Percentiles rank a stretch among this genome's conserved stretches.
Conservation (phyloP, 2,329 filamentous ascomycete genomes). For the Claviceps sp. region DNA sequence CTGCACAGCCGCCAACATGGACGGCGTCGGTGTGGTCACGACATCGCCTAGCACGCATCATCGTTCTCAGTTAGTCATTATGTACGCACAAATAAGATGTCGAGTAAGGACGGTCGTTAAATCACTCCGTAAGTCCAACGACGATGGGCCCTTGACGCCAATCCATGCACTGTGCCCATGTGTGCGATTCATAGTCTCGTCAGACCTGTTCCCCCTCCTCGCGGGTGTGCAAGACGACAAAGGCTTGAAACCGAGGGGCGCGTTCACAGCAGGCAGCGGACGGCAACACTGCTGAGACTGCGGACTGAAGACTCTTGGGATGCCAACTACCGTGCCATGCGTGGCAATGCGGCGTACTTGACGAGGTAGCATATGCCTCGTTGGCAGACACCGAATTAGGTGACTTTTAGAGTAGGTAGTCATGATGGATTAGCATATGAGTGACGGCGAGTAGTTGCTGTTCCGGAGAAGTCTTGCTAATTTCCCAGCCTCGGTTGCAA, state of each 20-base stretch:
- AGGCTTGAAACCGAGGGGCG: background rate
- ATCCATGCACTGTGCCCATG: conserved; percentile 9
- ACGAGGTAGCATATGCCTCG: background rate
- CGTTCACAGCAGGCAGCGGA: background rate
- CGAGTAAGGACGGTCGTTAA: background rate
- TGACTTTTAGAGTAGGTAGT: background rate
- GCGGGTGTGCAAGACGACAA: background rate
- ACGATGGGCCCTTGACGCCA: conserved; percentile 8
- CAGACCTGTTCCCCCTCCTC: background rate
- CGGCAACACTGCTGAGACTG: background rate
- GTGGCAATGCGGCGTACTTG: background rate
- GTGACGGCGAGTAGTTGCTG: background rate
- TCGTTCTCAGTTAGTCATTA: background rate
- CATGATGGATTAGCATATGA: background rate
- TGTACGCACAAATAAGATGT: background rate
- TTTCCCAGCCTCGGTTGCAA: background rate
- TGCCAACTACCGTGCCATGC: background rate
- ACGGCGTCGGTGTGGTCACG: conserved; percentile 59
- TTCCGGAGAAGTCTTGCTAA: background rate
- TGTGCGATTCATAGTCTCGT: background rate
- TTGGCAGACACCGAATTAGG: background rate
- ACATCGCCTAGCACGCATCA: conserved; percentile 28
- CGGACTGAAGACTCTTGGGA: background rate
- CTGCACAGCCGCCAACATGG: conserved; percentile 72
- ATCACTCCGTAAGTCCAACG: conserved; percentile 11